A percentile compares a stretch with the other conserved stretches of the same genome.
These are phyloP conservation scores for Fusarium algeriense DNA, from an alignment of 2,329 filamentous ascomycete species.

Conservation along the genomic window DNA sequence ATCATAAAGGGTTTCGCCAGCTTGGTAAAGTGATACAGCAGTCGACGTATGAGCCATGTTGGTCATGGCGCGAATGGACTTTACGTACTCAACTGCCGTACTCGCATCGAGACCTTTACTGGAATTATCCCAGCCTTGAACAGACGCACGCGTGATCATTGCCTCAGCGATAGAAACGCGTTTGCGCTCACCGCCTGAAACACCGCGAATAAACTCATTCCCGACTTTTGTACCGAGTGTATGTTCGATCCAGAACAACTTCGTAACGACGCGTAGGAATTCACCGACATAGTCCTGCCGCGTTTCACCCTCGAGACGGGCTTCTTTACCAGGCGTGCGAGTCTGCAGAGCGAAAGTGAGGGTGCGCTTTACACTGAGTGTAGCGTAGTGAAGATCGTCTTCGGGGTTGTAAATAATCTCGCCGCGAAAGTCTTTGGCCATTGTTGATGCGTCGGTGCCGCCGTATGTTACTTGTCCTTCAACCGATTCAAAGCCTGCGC, in stretches of 20 bases:
- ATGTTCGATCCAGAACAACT: slow-evolving; percentile 78
- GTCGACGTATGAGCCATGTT: slow-evolving; percentile 79
- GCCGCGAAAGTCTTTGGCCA: slow-evolving; percentile 67
- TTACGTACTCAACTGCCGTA: slow-evolving; percentile 79
- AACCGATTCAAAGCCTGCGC: slow-evolving; percentile 72
- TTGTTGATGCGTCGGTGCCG: slow-evolving; percentile 57
- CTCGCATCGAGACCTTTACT: slow-evolving; percentile 79
- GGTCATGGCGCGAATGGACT: slow-evolving; percentile 72
- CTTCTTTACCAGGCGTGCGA: slow-evolving; percentile 65
- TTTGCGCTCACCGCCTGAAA: slow-evolving; percentile 76
- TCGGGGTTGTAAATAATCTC: slow-evolving; percentile 78
- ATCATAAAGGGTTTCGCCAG: slow-evolving; percentile 73
- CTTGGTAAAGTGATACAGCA: slow-evolving; percentile 78
- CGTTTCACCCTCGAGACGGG: slow-evolving; percentile 69
- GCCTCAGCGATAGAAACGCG: slow-evolving; percentile 81
- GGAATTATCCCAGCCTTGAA: slow-evolving; percentile 81
- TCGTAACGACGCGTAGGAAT: slow-evolving; percentile 71
- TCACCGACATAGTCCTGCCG: slow-evolving; percentile 66
- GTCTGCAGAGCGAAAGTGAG: slow-evolving; percentile 75
- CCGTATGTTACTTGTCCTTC: slow-evolving; percentile 75
- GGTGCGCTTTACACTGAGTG: slow-evolving; percentile 74
- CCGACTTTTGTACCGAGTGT: slow-evolving; percentile 77
- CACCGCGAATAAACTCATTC: slow-evolving; percentile 73
- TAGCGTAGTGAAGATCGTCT: slow-evolving; percentile 76
- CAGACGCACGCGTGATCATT: slow-evolving; percentile 68